These are phyloP conservation scores for Silene latifolia DNA, from an alignment of 148 eudicot genomes.

Conservation along the genomic window DNA sequence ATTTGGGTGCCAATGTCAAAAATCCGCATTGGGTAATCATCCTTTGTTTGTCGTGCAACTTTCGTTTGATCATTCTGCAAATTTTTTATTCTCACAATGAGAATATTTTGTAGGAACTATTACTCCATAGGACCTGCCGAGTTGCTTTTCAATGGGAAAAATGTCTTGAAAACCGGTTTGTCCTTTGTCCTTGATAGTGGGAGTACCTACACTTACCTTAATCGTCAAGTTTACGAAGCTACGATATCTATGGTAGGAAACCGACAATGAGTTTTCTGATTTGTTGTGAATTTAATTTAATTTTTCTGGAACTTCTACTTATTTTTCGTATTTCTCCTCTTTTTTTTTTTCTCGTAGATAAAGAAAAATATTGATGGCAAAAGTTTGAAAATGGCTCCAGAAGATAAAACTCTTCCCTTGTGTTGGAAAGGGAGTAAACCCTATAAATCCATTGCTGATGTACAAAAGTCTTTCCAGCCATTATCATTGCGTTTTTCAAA, in stretches of 20 bases:
- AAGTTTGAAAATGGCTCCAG: conserved; percentile 44
- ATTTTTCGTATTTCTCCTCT: neutral
- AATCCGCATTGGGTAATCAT: conserved; percentile 48
- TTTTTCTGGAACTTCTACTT: neutral
- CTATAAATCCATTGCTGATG: conserved; percentile 60
- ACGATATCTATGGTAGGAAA: conserved; percentile 50
- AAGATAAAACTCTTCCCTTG: conserved; percentile 67
- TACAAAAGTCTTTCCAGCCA: conserved; percentile 55
- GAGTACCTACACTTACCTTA: conserved; percentile 83
- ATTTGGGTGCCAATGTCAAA: conserved; percentile 58
- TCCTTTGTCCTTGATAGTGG: conserved; percentile 78
- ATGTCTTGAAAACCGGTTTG: conserved; percentile 45
- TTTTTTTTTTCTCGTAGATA: conserved; percentile 41
- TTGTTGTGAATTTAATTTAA: neutral
- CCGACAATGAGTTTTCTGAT: neutral
- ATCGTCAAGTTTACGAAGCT: conserved; percentile 48
- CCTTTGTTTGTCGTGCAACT: neutral
- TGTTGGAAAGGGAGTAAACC: conserved; percentile 89
- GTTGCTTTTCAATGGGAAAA: conserved; percentile 48
- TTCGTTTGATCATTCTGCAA: neutral
- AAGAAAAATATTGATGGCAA: conserved; percentile 46
- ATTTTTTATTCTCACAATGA: neutral
- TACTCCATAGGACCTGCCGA: conserved; percentile 70
- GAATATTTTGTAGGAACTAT: conserved; percentile 43
- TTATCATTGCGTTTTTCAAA: conserved; percentile 49